Evolutionary conservation across 805 yeast genomes (phyloP), one percentile per base, ranked within the genome.

Genomic region (Komagataella populi): DNA sequence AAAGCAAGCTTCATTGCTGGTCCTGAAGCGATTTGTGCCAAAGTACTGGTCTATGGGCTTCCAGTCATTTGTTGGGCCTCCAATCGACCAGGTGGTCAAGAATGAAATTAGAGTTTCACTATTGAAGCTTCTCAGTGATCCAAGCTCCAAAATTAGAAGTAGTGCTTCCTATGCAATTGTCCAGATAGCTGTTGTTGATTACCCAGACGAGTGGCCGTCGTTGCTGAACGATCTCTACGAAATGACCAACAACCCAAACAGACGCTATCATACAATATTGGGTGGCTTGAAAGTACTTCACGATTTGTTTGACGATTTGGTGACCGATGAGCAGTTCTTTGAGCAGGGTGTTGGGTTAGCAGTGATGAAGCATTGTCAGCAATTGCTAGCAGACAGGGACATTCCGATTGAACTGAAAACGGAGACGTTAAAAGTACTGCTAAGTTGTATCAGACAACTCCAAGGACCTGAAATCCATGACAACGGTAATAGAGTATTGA

Each of bases 131-230:
- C 69, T 78, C 17, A 70, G 70, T 6, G 64, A 71, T 3, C 66
- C 71, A 1, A 75, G 76, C 54, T 70, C 84, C 7, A 86, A 83
- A 58, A 69, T 90, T 14, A 72, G 87, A 53, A 75, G 73, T 30
- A 75, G 85, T 49, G 77, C 85, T 1, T 80, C 90, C 1, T 83
- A 87, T 56, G 83, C 86, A 14, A 77, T 89, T 16, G 85, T 85
- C 4, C 95, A 86, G 59, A 86, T 91, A 14, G 88, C 96, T 0
- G 84, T 85, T 2, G 85, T 82, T 1, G 99, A 91, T 60, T 91
- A 78, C 60, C 99, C 99, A 0, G 98, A 93, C 61, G 95, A 88
- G 62, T 91, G 98, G 98, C 96, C 97, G 0, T 74, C 72, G 20
- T 68, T 90, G 48, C 61, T 86, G 52, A 60, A 65, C 39, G 63